Evolutionary conservation across 805 yeast species (phyloP), one percentile per base, ranked within the genome.

Genomic region (Schwanniomyces pseudopolymorphus): DNA sequence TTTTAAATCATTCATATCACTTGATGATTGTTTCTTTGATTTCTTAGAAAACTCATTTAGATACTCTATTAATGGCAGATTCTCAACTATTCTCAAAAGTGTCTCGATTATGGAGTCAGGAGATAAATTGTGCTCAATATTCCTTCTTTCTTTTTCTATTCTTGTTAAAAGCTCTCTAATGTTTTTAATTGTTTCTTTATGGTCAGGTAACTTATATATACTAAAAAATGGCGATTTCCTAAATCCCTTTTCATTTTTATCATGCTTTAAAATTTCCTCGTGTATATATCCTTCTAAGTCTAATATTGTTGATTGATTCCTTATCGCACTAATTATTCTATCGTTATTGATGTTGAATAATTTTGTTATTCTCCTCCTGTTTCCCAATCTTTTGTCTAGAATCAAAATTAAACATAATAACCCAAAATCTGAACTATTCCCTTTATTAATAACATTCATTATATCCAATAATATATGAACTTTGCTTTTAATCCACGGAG

Each of bases 401-500:
- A 51, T 43, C 26, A 60, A 42, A 6, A 72, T 40, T 5, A 63
- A 38, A 45, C 65, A 56, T 41, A 72, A 42, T 16, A 70, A 52
- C 7, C 66, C 59, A 45, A 72, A 60, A 33, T 66, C 71, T 19
- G 67, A 50, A 8, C 69, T 69, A 3, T 63, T 44, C 11, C 63
- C 66, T n/a, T 60, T 57, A 9, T 58, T 57, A 3, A 76, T 26
- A 0, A 83, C 63, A 50, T 72, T 75, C 48, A 83, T 54, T 22
- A 81, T 63, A 46, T 81, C 80, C 11, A 84, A 51, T 1, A 84
- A 55, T 39, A 75, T 62, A 24, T 75, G 69, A 0, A 75, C 61
- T 39, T 69, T 67, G 17, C 71, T 72, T 54, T 54, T 71, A 9
- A 75, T 53, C 89, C 89, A 84, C 9, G 70, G 61, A 5, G 83